Evolutionary conservation across 2,329 filamentous ascomycete species (phyloP), one percentile per base, ranked within the genome.

Genomic region (Coniochaeta sp.): DNA sequence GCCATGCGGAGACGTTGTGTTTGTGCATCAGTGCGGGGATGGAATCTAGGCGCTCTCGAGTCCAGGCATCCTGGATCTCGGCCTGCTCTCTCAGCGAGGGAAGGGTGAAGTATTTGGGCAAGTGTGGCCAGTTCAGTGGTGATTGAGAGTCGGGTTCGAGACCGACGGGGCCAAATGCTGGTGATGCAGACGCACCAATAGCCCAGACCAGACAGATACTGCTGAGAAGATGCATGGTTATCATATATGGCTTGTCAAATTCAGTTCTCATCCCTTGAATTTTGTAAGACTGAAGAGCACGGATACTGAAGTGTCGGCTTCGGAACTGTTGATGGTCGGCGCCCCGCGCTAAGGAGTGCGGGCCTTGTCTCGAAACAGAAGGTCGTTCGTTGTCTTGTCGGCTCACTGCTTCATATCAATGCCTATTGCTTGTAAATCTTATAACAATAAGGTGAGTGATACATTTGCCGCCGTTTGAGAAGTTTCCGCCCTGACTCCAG

Each of bases 1-100:
- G 73, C 79, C 79, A 81, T 19, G 78, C 78, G 63, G 79, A 78
- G 34, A 80, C 72, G 58, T 70, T 73, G 59, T 79, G 74, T 62
- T 78, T 79, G 24, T 71, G 68, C 19, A 81, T 68, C 17, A 81
- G 68, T 0, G 65, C 68, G 4, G 78, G 77, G 34, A 81, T 75
- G 6, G 74, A 67, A 2, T 68, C 68, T 24, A 71, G 73, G 55
- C 79, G 73, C 64, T 79, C 73, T 31, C 71, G 68, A 0, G 73
- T 78, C 78, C 79, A 81, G 3, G 64, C 68, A 63, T 81, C 71
- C 55, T 79, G 70, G 16, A 80, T 70, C 5, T 67, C 62, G 1
- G 77, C 74, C 64, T 80, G 78, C 58, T 79, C 75, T 16, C 74
- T 72, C 4, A 80, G 69, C 1, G 76, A 62, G 2, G 78, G 78